A percentile compares a stretch with the other conserved stretches of the same genome.
These are phyloP conservation scores for Isabelozyma rhagii DNA, from an alignment of 805 yeast genomes.

Conservation along the genomic window DNA sequence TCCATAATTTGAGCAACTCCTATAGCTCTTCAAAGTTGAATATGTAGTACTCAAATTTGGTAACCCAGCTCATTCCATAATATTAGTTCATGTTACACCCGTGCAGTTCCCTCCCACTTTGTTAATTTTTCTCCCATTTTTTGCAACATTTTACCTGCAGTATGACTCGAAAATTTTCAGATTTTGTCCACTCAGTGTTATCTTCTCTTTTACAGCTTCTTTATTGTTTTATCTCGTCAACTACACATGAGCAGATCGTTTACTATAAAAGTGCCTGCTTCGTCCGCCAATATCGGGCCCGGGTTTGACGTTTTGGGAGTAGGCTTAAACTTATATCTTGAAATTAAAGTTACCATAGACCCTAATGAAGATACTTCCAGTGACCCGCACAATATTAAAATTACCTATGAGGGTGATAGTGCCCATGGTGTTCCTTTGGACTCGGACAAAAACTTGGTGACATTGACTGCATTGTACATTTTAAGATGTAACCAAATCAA, in stretches of 20 bases:
- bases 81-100: too few species aligned
- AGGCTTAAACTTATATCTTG: conserved; percentile 73
- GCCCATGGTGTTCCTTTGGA: conserved; percentile 73
- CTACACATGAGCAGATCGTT: conserved; percentile 44
- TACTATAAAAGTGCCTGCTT: conserved; percentile 81
- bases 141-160: too few species aligned
- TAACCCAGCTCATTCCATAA: too few species aligned
- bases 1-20: too few species aligned
- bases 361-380: conserved; percentile 39
- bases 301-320: conserved; percentile 97
- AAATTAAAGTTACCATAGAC: conserved; percentile 67
- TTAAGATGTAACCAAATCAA: conserved; percentile 76
- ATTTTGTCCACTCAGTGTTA: background rate
- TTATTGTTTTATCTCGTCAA: conserved; percentile 7
- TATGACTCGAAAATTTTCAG: background rate
- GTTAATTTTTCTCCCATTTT: too few species aligned
- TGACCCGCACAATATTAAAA: conserved; percentile 66
- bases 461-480: conserved; percentile 90
- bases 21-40: too few species aligned
- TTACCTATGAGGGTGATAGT: conserved; percentile 79
- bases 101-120: too few species aligned
- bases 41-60: too few species aligned
- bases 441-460: conserved; percentile 79
- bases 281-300: conserved; percentile 97
- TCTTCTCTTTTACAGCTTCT: background rate